Evolutionary conservation across 805 yeast genomes (phyloP), one percentile per base, ranked within the genome.

Genomic region (Kazachstania bromeliacearum): DNA sequence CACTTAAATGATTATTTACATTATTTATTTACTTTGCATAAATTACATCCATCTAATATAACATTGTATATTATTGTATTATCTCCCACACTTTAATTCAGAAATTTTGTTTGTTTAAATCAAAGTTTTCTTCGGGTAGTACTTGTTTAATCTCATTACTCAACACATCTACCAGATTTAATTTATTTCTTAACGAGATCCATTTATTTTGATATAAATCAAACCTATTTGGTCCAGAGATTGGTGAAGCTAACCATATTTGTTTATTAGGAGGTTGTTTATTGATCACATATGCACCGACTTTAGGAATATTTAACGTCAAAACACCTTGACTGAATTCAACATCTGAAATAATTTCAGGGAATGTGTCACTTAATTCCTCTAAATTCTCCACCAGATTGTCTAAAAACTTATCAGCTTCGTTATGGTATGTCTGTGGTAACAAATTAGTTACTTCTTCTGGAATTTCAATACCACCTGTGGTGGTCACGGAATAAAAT

Each of bases 231-330:
- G 98, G 98, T 0, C 98, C 98, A 6, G 94, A 81, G 3, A 85
- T 53, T 0, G 99, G 99, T 30, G 95, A 82, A 40, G 94, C 76
- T 36, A 89, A 68, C 99, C 99, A 92, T 21, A 92, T 80, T 58
- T 92, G 99, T 60, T 84, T 81, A 62, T 87, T 92, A 3, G 98
- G 96, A 1, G 98, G 98, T 61, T 92, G 97, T 54, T 87, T 89
- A 64, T 92, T 92, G 53, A 92, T 79, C 20, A 92, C 95, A 55
- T 92, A 92, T 0, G 88, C 73, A 2, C 96, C 97, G 13, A 67
- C 64, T 1, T 77, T 72, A 3, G 89, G 84, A 13, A 83, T 49
- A 5, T 68, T 73, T 39, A 92, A 57, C 1, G 89, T 77, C 60
- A 92, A 59, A 7, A 92, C 96, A 6, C 99, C 99, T 45, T 81